Conservation (phyloP, 2,329 filamentous ascomycete species). For the Fonsecaea pugnacius region DNA sequence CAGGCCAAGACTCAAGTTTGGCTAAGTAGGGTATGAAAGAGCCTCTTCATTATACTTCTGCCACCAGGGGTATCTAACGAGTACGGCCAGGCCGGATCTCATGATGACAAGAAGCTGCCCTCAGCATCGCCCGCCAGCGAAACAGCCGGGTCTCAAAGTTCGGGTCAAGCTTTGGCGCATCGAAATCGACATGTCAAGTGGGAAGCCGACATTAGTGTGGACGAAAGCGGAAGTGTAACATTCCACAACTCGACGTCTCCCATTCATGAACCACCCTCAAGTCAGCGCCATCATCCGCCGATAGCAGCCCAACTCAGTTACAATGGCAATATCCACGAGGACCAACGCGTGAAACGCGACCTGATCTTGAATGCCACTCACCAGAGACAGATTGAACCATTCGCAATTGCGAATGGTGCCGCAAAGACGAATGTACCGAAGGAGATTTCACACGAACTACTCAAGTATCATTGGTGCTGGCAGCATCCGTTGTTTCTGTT, state of each 20-base stretch:
- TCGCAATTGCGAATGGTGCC: slow-evolving; percentile 36
- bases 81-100: slow-evolving; percentile 21
- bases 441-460: slow-evolving; percentile 36
- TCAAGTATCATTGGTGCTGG: slow-evolving; percentile 42
- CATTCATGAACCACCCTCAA: slow-evolving; percentile 33
- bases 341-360: slow-evolving; percentile 32
- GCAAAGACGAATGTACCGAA: slow-evolving; percentile 37
- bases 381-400: slow-evolving; percentile 34
- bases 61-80: neutral
- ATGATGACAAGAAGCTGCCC: slow-evolving; percentile 34
- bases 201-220: slow-evolving; percentile 36
- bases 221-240: slow-evolving; percentile 35
- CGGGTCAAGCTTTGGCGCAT: slow-evolving; percentile 20
- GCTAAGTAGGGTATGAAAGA: slow-evolving; percentile 27
- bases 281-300: slow-evolving; percentile 22
- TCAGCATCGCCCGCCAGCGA: slow-evolving; percentile 34
- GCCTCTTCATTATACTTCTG: neutral
- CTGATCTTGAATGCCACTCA: slow-evolving; percentile 34
- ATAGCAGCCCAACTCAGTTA: slow-evolving; percentile 11
- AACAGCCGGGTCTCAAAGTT: slow-evolving; percentile 30
- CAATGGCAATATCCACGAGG: slow-evolving; percentile 20
- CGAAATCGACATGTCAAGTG: slow-evolving; percentile 32
- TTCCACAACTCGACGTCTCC: slow-evolving; percentile 37
- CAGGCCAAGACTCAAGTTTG: slow-evolving; percentile 35
- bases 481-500: slow-evolving; percentile 40